Conservation (phyloP, 2,329 filamentous ascomycete genomes). For the Phialophora verrucosa region DNA sequence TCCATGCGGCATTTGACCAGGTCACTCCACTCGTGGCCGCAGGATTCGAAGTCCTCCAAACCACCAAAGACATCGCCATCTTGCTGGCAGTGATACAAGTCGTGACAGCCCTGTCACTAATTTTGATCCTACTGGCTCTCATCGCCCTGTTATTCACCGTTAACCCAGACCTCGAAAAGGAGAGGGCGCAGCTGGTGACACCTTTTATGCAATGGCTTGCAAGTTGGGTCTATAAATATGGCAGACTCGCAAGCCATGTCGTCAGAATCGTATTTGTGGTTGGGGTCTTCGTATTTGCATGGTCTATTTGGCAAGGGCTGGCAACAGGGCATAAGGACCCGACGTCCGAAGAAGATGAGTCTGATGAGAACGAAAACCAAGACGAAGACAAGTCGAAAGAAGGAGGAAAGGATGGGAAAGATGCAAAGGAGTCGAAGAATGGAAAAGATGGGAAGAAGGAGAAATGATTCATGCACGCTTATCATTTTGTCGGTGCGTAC, state of each 20-base stretch:
- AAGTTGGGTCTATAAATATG: slow-evolving; percentile 30
- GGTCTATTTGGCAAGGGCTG: slow-evolving; percentile 26
- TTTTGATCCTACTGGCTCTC: slow-evolving; percentile 48
- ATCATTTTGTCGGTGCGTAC: background rate
- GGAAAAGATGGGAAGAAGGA: slow-evolving; percentile 12
- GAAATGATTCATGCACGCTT: background rate
- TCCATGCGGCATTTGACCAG: slow-evolving; percentile 59
- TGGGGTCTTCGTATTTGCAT: slow-evolving; percentile 11
- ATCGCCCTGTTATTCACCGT: slow-evolving; percentile 52
- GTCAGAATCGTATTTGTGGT: slow-evolving; percentile 68
- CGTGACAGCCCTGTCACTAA: slow-evolving; percentile 51
- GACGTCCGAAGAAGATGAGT: slow-evolving; percentile 10
- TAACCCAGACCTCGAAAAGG: slow-evolving; percentile 55
- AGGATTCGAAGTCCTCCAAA: slow-evolving; percentile 56
- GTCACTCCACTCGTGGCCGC: slow-evolving; percentile 59
- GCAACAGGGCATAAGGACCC: slow-evolving; percentile 22
- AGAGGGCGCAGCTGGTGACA: slow-evolving; percentile 51
- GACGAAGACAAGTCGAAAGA: slow-evolving; percentile 17
- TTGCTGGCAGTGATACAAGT: slow-evolving; percentile 56
- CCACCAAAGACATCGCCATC: slow-evolving; percentile 58
- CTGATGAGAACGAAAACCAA: slow-evolving; percentile 15
- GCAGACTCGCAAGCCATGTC: slow-evolving; percentile 67
- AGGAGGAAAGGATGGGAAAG: slow-evolving; percentile 12
- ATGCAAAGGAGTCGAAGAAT: slow-evolving; percentile 7
- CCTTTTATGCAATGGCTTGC: slow-evolving; percentile 48